These are phyloP conservation scores for Eimeria mitis DNA, from an alignment of 169 alveolate genomes.

Conservation along the genomic window DNA sequence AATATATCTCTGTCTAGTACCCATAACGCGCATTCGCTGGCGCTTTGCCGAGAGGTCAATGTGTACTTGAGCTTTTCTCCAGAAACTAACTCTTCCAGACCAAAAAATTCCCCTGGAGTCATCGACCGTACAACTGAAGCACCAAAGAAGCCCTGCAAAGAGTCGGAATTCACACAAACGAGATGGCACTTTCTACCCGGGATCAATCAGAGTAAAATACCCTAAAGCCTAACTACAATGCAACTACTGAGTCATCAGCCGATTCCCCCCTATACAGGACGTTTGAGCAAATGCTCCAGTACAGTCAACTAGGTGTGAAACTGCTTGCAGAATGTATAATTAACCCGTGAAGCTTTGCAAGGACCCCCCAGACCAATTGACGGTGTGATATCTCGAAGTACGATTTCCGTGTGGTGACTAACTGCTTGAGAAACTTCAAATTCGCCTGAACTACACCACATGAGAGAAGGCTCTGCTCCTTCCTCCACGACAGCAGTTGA, in stretches of 20 bases:
- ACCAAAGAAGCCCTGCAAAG: conserved; percentile 80
- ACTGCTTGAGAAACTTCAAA: conserved; percentile 81
- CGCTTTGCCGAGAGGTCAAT: conserved; percentile 42
- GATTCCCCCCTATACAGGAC: background rate
- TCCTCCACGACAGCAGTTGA: conserved; percentile 37
- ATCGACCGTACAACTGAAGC: conserved; percentile 51
- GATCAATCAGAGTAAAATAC: background rate
- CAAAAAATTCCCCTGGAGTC: conserved; percentile 73
- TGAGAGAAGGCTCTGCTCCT: conserved; percentile 73
- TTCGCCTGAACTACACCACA: conserved; percentile 79
- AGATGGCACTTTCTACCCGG: background rate
- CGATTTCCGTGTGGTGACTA: background rate
- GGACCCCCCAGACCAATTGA: background rate
- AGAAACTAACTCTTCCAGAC: conserved; percentile 74
- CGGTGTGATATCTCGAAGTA: background rate
- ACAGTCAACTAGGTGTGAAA: background rate
- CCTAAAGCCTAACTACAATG: background rate
- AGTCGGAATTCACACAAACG: background rate
- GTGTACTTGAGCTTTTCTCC: conserved; percentile 64
- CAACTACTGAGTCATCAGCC: too few relatives aligned
- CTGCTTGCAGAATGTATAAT: background rate
- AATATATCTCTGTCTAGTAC: conserved; percentile 63
- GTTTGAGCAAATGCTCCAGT: background rate
- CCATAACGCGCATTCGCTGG: conserved; percentile 77
- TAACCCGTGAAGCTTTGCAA: background rate